Percentiles rank a stretch among this genome's conserved stretches.
Evolutionary conservation across 306 rosid genomes (phyloP).

Genomic region (Leucaena leucocephala): DNA sequence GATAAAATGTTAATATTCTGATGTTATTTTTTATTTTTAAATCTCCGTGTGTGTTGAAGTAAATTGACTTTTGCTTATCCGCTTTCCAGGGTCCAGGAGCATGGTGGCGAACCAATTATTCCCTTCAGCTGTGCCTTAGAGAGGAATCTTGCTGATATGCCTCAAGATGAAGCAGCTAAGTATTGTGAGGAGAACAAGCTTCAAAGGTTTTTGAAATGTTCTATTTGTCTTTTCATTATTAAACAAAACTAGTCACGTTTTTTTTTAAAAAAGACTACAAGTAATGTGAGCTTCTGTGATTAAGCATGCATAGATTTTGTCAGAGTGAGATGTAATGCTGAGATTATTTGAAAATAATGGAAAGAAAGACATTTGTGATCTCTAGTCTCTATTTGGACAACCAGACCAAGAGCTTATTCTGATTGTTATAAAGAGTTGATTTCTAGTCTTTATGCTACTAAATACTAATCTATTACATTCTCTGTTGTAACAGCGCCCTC

Average conservation of each 20-base stretch:
- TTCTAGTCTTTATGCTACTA: conserved; percentile 25
- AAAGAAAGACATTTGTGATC: not conserved
- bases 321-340: not conserved
- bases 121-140: conserved; percentile 93
- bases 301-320: not conserved
- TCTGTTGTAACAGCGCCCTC: conserved; percentile 70
- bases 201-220: conserved; percentile 70
- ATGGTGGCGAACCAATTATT: conserved; percentile 84
- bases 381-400: not conserved
- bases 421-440: conserved; percentile 22
- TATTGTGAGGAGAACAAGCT: conserved; percentile 88
- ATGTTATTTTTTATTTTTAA: conserved; percentile 1
- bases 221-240: conserved; percentile 30
- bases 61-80: conserved; percentile 26
- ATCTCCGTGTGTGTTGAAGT: conserved; percentile 24
- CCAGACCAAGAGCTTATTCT: conserved; percentile 16
- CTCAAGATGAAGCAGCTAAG: conserved; percentile 75
- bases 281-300: too few relatives aligned
- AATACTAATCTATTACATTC: conserved; percentile 32
- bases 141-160: conserved; percentile 83
- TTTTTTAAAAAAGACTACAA: too few relatives aligned
- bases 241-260: not conserved
- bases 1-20: conserved; percentile 16
- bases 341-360: conserved; percentile 1
- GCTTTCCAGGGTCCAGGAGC: conserved; percentile 92